Conservation (phyloP, 495 filamentous ascomycete genomes). For the Hyaloscypha finlandica region DNA sequence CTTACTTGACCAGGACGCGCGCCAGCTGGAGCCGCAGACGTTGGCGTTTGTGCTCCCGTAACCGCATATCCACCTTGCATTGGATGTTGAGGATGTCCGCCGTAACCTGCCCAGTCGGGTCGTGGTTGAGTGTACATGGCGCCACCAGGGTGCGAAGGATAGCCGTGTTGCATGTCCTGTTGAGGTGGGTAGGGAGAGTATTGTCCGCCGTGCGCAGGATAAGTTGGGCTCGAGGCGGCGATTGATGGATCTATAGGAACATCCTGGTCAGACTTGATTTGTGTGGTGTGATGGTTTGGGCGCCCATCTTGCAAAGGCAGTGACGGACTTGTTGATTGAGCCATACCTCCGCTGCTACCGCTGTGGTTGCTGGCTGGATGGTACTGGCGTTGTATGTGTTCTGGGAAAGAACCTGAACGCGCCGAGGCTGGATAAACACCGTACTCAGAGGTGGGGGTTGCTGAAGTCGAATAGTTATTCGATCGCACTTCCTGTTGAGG, state of each 20-base stretch:
- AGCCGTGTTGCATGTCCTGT: constrained; percentile 79
- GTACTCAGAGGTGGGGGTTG: constrained; percentile 89
- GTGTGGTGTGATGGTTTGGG: constrained; percentile 66
- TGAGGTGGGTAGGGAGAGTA: constrained; percentile 86
- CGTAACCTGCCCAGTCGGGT: constrained; percentile 81
- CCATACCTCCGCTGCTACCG: constrained; percentile 86
- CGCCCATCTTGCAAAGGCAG: constrained; percentile 75
- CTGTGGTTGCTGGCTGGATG: constrained; percentile 70
- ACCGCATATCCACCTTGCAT: constrained; percentile 63
- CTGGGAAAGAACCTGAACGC: constrained; percentile 77
- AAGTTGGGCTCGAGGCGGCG: constrained; percentile 87
- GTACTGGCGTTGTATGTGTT: constrained; percentile 73
- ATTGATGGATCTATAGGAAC: constrained; percentile 99
- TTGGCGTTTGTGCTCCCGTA: constrained; percentile 59
- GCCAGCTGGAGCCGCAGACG: constrained; percentile 53
- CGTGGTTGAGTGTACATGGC: constrained; percentile 68
- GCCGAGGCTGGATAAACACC: constrained; percentile 74
- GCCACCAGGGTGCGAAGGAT: constrained; percentile 54
- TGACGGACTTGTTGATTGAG: constrained; percentile 97
- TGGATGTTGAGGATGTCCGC: constrained; percentile 58
- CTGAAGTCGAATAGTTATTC: constrained; percentile 68
- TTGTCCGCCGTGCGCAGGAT: constrained; percentile 64
- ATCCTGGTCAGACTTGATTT: constrained; percentile 90
- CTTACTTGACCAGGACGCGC: constrained; percentile 74
- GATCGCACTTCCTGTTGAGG: constrained; percentile 77